These are phyloP conservation scores for Abrus precatorius DNA, from an alignment of 306 rosid genomes.

Conservation along the genomic window DNA sequence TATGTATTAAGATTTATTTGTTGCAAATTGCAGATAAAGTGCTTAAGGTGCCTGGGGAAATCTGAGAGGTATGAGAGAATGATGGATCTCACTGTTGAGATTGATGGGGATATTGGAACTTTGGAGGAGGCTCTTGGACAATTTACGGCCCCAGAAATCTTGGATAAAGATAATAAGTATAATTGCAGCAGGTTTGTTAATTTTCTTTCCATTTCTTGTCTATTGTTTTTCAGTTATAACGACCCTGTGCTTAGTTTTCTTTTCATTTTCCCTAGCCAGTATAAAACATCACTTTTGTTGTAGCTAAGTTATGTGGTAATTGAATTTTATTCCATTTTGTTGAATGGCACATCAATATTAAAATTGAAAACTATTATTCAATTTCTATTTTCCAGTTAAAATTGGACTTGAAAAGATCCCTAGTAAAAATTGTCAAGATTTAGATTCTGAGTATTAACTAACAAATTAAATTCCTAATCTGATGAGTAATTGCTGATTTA, in stretches of 20 bases:
- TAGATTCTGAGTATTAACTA: background rate
- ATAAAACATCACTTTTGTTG: slow-evolving; percentile 22
- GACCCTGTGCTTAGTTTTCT: slow-evolving; percentile 8
- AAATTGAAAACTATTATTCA: background rate
- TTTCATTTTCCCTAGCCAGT: background rate
- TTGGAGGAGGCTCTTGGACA: slow-evolving; percentile 90
- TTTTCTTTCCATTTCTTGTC: slow-evolving; percentile 26
- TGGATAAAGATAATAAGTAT: slow-evolving; percentile 80
- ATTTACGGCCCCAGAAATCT: slow-evolving; percentile 77
- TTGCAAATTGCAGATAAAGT: slow-evolving; percentile 69
- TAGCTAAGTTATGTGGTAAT: background rate
- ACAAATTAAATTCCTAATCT: background rate
- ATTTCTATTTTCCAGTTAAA: slow-evolving; percentile 24
- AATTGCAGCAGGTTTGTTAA: slow-evolving; percentile 71
- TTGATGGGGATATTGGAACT: slow-evolving; percentile 82
- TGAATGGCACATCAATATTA: slow-evolving; percentile 12
- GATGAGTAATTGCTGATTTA: slow-evolving; percentile 12
- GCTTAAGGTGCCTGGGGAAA: slow-evolving; percentile 77
- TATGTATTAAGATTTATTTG: slow-evolving; percentile 43
- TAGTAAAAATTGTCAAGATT: slow-evolving; percentile 25
- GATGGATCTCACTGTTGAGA: slow-evolving; percentile 91
- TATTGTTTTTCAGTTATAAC: slow-evolving; percentile 13
- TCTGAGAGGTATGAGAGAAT: slow-evolving; percentile 77
- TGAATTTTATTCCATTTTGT: background rate
- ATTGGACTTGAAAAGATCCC: background rate